Base-by-base conservation (phyloP, 2,329 filamentous ascomycete genomes). In the Colletotrichum sp. region DNA sequence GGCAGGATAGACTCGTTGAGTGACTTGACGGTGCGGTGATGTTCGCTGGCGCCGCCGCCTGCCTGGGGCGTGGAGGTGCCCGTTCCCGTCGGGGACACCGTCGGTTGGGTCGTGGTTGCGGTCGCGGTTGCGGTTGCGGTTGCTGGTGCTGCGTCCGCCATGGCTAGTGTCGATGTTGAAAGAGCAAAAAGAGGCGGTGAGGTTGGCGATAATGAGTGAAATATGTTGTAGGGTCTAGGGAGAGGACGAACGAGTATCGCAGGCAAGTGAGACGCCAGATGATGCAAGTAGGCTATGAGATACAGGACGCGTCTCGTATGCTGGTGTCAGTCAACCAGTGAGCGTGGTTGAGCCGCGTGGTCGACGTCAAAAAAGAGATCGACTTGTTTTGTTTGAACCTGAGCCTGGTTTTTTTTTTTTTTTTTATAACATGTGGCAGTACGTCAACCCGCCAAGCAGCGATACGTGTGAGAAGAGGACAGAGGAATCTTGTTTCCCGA, bases 1-100 rank as follows among this genome's bases (percentile, higher is more conserved):
- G 81, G 77, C 48, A 87, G 78, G 34, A 88, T 78, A 8, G 84
- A 79, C 6, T 83, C 78, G 77, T 86, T 85, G 58, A 91, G 75
- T 26, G 84, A 81, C 52, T 84, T 79, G 78, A 90, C 82, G 56
- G 80, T 81, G 71, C 84, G 85, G 26, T 84, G 79, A 64, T 85
- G 82, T 56, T 85, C 85, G 77, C 85, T 86, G 34, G 85, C 84
- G 56, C 88, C 88, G 76, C 88, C 89, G 72, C 88, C 89, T 13
- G 88, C 88, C 76, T 88, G 87, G 8, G 59, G 73, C 4, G 30
- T 21, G 52, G 71, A 28, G 14, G 70, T 55, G 63, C 30, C 58
- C 28, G 59, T 34, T 12, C 28, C 30, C 26, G 73, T 43, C 32
- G 56, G 59, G 8, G 64, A 12, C 43, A 61, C 30, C 28, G 59